Base-by-base conservation (phyloP, 176 grass and related monocot genomes). In the Carex parvula region DNA sequence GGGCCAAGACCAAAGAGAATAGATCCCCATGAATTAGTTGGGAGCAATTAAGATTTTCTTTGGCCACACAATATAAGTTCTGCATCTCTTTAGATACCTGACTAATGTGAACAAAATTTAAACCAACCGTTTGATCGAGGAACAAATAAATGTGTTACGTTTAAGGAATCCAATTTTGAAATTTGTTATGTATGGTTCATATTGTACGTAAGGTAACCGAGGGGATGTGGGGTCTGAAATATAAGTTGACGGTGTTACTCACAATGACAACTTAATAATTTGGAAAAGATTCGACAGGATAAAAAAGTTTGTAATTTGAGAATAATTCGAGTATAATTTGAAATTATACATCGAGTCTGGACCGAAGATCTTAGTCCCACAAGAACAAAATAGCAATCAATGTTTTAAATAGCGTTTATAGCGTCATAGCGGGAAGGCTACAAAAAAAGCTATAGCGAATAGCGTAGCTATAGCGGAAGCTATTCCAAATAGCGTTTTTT, bases 1-100 rank as follows among this genome's bases (percentile, higher is more conserved):
- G n/a, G n/a, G 4, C 8, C 10, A 26, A 15, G 30, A 17, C 67
- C 4, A 11, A 21, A 76, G 48, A 29, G 72, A 77, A 77, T 77
- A 77, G 72, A 77, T 56, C 2, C 72, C 22, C 6, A 76, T 55
- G 13, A 77, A 77, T n/a, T n/a, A n/a, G n/a, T n/a, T n/a, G n/a
- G n/a, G n/a, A 72, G 39, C 50, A 1, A 17, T 35, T 12, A 48
- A 22, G 41, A 77, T 77, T 56, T 76, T 16, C 2, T 76, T 3
- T 55, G 48, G 4, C 72, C 11, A 16, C 30, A 8, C 3, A 69
- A 53, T 75, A 73, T 50, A 73, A 41, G 52, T 0, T 50, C 8
- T 20, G 0, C 14, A 35, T 37, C 30, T 35, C 6, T 71, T 46
- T 44, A 20, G 17, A 37, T 44, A 70, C 14, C 5, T 42, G 17